These are phyloP conservation scores for Ananas comosus DNA, from an alignment of 176 grass and related monocot species.

Conservation along the genomic window DNA sequence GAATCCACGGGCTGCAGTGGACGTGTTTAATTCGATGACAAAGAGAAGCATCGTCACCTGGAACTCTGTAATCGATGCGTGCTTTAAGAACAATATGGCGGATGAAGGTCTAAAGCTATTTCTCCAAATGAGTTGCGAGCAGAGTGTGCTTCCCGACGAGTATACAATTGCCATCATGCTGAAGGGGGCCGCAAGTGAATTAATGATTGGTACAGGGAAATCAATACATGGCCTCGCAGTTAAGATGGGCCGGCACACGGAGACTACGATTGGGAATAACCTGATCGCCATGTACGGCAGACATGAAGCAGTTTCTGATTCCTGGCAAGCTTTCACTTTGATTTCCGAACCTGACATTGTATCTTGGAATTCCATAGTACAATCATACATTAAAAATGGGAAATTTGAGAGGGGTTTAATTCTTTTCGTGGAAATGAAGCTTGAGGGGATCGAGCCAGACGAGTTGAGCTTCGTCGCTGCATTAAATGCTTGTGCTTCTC, in stretches of 20 bases:
- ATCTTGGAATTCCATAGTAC: conserved; percentile 32
- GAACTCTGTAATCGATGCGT: conserved; percentile 24
- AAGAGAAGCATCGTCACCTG: conserved; percentile 1
- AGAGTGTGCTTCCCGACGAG: conserved; percentile 14
- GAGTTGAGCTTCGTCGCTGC: conserved; percentile 19
- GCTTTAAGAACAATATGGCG: conserved; percentile 8
- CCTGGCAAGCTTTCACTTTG: background rate
- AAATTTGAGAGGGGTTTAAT: conserved; percentile 8
- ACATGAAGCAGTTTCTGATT: conserved; percentile 11
- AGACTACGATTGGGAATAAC: conserved; percentile 15
- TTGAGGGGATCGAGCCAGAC: conserved; percentile 8
- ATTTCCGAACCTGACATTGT: conserved; percentile 21
- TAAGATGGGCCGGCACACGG: conserved; percentile 13
- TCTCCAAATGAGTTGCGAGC: conserved; percentile 8
- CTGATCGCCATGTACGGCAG: conserved; percentile 23
- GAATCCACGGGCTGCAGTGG: background rate
- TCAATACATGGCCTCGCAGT: conserved; percentile 21
- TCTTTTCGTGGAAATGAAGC: conserved; percentile 17
- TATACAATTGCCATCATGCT: conserved; percentile 29
- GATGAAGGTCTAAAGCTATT: conserved; percentile 18
- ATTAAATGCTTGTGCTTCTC: conserved; percentile 24
- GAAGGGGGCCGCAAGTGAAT: conserved; percentile 10
- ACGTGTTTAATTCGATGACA: conserved; percentile 15
- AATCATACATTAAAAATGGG: conserved; percentile 19
- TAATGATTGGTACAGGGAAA: conserved; percentile 3